Percentiles rank a stretch among this genome's conserved stretches.
These are phyloP conservation scores for Claviceps digitariae DNA, from an alignment of 2,329 filamentous ascomycete genomes.

Conservation along the genomic window DNA sequence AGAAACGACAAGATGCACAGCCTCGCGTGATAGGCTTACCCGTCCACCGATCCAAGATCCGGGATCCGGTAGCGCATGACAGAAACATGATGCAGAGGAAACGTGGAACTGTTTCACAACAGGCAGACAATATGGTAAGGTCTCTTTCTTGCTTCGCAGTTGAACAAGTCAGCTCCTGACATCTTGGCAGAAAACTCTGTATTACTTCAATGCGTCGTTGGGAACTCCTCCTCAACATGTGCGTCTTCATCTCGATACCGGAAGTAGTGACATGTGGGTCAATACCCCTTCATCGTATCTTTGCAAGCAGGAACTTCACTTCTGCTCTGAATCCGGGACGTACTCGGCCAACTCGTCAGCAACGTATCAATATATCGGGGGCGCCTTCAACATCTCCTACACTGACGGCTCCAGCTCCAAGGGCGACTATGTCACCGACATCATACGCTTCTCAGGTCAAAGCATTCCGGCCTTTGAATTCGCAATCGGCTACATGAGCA, in stretches of 20 bases:
- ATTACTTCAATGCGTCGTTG: conserved; percentile 48
- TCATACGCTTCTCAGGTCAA: conserved; percentile 43
- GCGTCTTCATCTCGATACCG: conserved; percentile 51
- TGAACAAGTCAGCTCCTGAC: background rate
- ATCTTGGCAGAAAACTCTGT: conserved; percentile 38
- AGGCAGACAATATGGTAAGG: conserved; percentile 42
- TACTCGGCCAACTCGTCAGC: conserved; percentile 61
- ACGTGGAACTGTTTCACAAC: conserved; percentile 28
- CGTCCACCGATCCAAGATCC: conserved; percentile 23
- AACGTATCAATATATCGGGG: conserved; percentile 60
- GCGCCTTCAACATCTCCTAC: conserved; percentile 77
- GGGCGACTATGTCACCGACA: conserved; percentile 73
- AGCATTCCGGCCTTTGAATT: conserved; percentile 50
- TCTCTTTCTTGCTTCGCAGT: background rate
- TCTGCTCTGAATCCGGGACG: conserved; percentile 49
- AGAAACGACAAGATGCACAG: conserved; percentile 15
- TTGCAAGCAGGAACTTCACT: conserved; percentile 34
- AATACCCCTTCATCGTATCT: conserved; percentile 50
- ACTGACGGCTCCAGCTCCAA: conserved; percentile 64
- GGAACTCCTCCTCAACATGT: conserved; percentile 48
- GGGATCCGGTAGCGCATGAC: conserved; percentile 31
- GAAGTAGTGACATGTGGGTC: conserved; percentile 57
- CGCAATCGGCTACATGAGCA: conserved; percentile 54
- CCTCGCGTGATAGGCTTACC: conserved; percentile 33
- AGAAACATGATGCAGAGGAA: conserved; percentile 22